Conservation (phyloP, 73 alveolate genomes). For the Stentor coeruleus region DNA sequence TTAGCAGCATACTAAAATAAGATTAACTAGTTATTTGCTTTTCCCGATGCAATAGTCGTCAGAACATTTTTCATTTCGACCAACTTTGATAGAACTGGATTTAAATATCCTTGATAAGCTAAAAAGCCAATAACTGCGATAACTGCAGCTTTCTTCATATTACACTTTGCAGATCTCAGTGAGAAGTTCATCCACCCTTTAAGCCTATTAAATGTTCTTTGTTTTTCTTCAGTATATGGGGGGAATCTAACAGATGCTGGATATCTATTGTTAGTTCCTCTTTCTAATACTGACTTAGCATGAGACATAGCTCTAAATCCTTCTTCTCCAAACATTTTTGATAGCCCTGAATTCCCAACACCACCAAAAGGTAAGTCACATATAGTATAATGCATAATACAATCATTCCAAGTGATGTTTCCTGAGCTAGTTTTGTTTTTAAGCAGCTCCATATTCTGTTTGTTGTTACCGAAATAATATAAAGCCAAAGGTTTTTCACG, state of each 20-base stretch:
- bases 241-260: conserved; percentile 78
- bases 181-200: neutral
- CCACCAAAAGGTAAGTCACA: conserved; percentile 93
- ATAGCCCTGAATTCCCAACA: conserved; percentile 91
- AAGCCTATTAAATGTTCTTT: neutral
- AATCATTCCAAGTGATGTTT: conserved; percentile 74
- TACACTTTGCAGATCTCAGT: neutral
- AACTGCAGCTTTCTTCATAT: neutral
- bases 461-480: conserved; percentile 68
- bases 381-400: conserved; percentile 62
- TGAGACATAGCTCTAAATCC: conserved; percentile 93
- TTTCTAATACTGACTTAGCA: conserved; percentile 80
- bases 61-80: no score
- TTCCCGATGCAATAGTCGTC: no score
- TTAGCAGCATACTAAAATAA: no score
- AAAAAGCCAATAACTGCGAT: neutral
- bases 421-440: conserved; percentile 79
- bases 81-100: no score
- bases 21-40: no score
- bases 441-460: conserved; percentile 55
- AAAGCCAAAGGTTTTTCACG: conserved; percentile 89
- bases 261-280: conserved; percentile 54
- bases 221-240: conserved; percentile 67
- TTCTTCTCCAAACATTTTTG: conserved; percentile 84
- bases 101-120: neutral